A percentile compares a stretch with the other conserved stretches of the same genome.
These are phyloP conservation scores for Sugiyamaella sp. DNA, from an alignment of 1,139 yeast genomes.

Conservation along the genomic window DNA sequence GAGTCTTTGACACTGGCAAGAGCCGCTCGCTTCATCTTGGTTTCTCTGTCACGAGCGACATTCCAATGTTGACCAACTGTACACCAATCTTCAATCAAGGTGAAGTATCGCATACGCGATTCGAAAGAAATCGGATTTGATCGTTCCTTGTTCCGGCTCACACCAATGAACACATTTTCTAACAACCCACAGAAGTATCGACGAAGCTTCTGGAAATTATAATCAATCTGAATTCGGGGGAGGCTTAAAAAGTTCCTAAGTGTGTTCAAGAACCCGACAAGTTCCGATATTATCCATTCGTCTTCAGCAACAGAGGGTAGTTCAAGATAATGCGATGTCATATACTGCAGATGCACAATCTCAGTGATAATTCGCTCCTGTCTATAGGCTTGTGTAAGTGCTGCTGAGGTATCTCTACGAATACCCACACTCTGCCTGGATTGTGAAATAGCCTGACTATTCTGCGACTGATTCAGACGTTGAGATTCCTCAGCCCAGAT, in stretches of 20 bases:
- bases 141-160: slow-evolving; percentile 46
- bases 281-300: slow-evolving; percentile 66
- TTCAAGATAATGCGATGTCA: slow-evolving; percentile 66
- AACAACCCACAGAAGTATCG: slow-evolving; percentile 79
- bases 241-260: slow-evolving; percentile 64
- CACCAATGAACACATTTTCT: slow-evolving; percentile 65
- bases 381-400: slow-evolving; percentile 29
- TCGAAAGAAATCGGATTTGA: slow-evolving; percentile 76
- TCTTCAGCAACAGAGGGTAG: slow-evolving; percentile 60
- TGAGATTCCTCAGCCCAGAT: slow-evolving; percentile 37
- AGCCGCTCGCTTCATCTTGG: slow-evolving; percentile 51
- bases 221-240: slow-evolving; percentile 63
- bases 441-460: background rate
- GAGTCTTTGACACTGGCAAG: slow-evolving; percentile 36
- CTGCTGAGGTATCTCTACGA: slow-evolving; percentile 13
- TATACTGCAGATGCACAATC: slow-evolving; percentile 72
- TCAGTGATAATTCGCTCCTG: slow-evolving; percentile 70
- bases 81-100: slow-evolving; percentile 90
- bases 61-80: slow-evolving; percentile 68
- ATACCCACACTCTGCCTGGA: slow-evolving; percentile 14
- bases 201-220: slow-evolving; percentile 75
- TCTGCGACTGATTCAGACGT: background rate
- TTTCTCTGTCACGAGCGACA: slow-evolving; percentile 68
- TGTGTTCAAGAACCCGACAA: slow-evolving; percentile 65
- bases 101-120: slow-evolving; percentile 81